Conservation (phyloP, 2,329 filamentous ascomycete genomes). For the Penicillium glabrum region DNA sequence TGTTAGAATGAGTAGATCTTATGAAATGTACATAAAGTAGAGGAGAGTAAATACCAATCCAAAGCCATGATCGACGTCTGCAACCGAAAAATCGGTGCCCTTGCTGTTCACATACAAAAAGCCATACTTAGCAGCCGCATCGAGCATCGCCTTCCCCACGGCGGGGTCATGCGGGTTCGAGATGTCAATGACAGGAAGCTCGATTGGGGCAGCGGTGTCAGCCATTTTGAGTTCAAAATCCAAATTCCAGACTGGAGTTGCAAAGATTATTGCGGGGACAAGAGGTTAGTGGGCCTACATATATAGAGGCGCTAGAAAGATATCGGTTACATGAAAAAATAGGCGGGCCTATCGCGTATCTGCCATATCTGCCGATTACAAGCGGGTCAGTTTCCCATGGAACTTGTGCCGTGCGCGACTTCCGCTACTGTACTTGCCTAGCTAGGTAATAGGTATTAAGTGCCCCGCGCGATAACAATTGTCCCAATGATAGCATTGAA, state of each 20-base stretch:
- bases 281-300: neutral
- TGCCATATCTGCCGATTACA: conserved; percentile 9
- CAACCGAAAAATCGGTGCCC: conserved; percentile 64
- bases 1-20: conserved; percentile 1
- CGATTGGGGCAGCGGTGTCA: conserved; percentile 28
- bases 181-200: conserved; percentile 82
- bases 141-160: conserved; percentile 69
- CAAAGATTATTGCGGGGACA: neutral
- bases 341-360: conserved; percentile 15
- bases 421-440: neutral
- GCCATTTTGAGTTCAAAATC: conserved; percentile 18
- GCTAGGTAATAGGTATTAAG: no score
- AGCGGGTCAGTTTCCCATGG: neutral
- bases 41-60: conserved; percentile 57
- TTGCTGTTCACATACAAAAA: conserved; percentile 87
- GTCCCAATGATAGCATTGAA: neutral
- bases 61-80: conserved; percentile 71
- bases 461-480: no score
- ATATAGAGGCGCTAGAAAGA: conserved; percentile 10
- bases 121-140: conserved; percentile 78
- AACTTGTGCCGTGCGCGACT: neutral
- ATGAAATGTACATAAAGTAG: neutral
- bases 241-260: no score
- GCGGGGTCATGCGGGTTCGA: conserved; percentile 58
- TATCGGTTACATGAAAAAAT: conserved; percentile 6